Percentiles rank a stretch among this genome's conserved stretches.
These are phyloP conservation scores for Trifolium fragiferum DNA, from an alignment of 306 rosid genomes.

Conservation along the genomic window DNA sequence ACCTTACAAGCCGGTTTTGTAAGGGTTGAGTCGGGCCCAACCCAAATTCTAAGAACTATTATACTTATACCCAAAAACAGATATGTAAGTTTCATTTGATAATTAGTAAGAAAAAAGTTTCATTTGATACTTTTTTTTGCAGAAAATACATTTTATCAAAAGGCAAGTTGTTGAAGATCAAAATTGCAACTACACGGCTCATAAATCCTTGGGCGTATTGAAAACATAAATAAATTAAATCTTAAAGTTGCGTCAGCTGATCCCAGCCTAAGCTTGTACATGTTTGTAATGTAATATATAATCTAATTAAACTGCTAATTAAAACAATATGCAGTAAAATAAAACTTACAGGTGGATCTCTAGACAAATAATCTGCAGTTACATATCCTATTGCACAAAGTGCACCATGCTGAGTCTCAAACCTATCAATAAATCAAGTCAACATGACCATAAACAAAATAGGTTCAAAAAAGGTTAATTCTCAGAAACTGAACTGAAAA, in stretches of 20 bases:
- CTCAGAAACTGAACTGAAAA: conserved; percentile 14
- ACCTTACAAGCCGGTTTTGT: not conserved
- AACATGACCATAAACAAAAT: conserved; percentile 37
- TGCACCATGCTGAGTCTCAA: conserved; percentile 89
- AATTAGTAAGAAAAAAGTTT: not conserved
- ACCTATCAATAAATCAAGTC: conserved; percentile 58
- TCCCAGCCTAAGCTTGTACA: conserved; percentile 9
- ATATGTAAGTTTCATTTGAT: conserved; percentile 18
- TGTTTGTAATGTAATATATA: not conserved
- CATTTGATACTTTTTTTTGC: not conserved
- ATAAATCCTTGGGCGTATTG: conserved; percentile 6
- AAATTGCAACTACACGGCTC: conserved; percentile 30
- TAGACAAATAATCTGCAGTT: conserved; percentile 77
- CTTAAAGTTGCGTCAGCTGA: conserved; percentile 1
- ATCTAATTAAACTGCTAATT: conserved; percentile 22
- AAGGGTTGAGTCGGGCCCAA: not conserved
- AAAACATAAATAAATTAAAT: conserved; percentile 24
- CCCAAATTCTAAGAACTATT: not conserved
- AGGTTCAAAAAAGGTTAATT: not conserved
- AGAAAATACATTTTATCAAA: conserved; percentile 22
- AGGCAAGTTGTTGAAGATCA: conserved; percentile 7
- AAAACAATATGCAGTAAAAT: conserved; percentile 24
- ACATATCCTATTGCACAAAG: conserved; percentile 90
- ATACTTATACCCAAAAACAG: conserved; percentile 11
- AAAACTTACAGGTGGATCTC: conserved; percentile 72